phyloP scores from a whole-genome alignment of 192 early-diverging fungal species.

The Coemansia sp. region DNA sequence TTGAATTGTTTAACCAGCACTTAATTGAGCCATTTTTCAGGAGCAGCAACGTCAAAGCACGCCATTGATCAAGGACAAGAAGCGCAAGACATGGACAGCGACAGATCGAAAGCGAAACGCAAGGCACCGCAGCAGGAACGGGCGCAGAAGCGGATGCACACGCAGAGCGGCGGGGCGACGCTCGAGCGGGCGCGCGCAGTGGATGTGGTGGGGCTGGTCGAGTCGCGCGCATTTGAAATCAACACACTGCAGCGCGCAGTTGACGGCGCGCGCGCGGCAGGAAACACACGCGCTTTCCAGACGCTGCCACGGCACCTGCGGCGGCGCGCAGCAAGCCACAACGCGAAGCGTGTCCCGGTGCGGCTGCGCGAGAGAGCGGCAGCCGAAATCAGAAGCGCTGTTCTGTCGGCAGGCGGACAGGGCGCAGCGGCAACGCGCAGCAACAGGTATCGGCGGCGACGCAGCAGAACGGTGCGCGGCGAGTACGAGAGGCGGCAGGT shows the following conservation, averaged over 20 bases:
- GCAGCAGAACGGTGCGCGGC: constrained; percentile 20
- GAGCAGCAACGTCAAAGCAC: neutral
- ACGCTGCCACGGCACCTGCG: constrained; percentile 87
- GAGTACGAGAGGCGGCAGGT: constrained; percentile 50
- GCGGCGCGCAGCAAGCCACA: constrained; percentile 92
- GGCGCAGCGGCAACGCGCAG: constrained; percentile 23
- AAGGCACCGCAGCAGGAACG: constrained; percentile 8
- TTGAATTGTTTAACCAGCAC: too few relatives aligned
- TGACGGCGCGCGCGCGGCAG: constrained; percentile 56
- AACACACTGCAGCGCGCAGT: constrained; percentile 80
- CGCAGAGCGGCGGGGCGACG: constrained; percentile 13
- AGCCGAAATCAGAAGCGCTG: constrained; percentile 61
- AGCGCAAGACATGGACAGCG: neutral
- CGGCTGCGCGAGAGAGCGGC: constrained; percentile 75
- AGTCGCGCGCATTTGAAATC: constrained; percentile 85
- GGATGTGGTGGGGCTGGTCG: constrained; percentile 47
- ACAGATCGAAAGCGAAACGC: constrained; percentile 6
- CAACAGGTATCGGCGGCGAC: constrained; percentile 49
- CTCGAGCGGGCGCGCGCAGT: constrained; percentile 46
- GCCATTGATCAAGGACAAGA: neutral
- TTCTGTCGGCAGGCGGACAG: constrained; percentile 16
- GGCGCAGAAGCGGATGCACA: constrained; percentile 3
- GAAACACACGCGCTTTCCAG: constrained; percentile 79
- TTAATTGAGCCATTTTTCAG: neutral
- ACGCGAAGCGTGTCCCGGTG: constrained; percentile 87